Conservation (phyloP, 176 grass and related monocot genomes). For the Olyra latifolia region DNA sequence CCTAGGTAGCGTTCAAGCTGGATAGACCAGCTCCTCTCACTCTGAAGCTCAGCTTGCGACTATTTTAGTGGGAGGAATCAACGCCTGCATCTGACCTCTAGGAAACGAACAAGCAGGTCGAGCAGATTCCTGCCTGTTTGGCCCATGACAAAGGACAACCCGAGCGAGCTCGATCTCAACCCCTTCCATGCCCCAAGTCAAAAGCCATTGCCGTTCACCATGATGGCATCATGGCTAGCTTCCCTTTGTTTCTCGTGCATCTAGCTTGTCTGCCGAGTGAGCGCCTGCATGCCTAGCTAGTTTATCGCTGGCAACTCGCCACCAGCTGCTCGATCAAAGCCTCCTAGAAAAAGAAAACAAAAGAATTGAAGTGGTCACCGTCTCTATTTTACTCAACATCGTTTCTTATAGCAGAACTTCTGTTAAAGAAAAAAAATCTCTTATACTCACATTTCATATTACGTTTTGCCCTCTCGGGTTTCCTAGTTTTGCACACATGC, state of each 20-base stretch:
- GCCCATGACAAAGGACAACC: neutral
- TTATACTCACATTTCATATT: too few relatives aligned
- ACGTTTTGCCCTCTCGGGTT: too few relatives aligned
- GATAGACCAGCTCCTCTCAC: neutral
- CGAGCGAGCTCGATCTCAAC: neutral
- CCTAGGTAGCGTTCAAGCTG: conserved; percentile 9
- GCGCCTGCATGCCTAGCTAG: neutral
- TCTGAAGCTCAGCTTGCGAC: neutral
- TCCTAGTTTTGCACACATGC: too few relatives aligned
- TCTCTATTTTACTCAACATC: neutral
- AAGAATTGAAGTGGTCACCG: neutral
- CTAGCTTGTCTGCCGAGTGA: conserved; percentile 23
- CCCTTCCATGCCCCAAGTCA: conserved; percentile 29
- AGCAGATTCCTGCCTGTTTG: conserved; percentile 37
- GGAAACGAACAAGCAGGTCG: conserved; percentile 48
- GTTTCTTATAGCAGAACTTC: too few relatives aligned
- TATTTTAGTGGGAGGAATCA: conserved; percentile 39
- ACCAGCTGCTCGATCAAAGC: neutral
- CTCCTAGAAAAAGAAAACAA: neutral
- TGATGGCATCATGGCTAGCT: neutral
- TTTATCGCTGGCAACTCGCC: neutral
- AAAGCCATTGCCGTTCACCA: conserved; percentile 31
- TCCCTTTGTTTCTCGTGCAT: conserved; percentile 36
- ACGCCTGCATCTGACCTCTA: conserved; percentile 26
- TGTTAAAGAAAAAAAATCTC: too few relatives aligned